Evolutionary conservation across 202 grass and related monocot species (phyloP), one percentile per base, ranked within the genome.

Genomic region (Schoenoplectus triqueter): DNA sequence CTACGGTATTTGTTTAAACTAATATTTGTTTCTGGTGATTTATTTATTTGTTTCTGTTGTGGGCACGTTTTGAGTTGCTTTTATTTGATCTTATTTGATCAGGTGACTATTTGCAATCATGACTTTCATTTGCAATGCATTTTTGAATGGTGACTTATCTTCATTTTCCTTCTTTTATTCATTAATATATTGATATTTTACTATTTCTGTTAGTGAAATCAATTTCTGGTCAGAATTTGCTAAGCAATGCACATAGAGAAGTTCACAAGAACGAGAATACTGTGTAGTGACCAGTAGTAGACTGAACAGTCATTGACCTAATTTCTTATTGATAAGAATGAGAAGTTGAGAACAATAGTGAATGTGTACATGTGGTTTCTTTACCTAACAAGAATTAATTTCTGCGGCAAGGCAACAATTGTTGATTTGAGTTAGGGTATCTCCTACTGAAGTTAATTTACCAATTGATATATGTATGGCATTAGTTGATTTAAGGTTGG

Each of bases 51-150:
- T 87, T 84, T 87, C 54, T 64, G 31, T 80, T 81, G n/a, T 22
- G 31, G 39, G 0, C 9, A 67, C 6, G 14, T 57, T 56, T 31
- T 19, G 14, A 14, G 49, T 73, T 84, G 56, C 61, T 90, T 81
- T 31, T 31, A 31, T 31, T 31, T 31, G 31, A 31, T 31, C 31
- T 86, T 85, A 6, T 40, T 87, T 70, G 54, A 87, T 46, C 82
- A 99, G 96, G 86, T 99, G 89, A 96, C 96, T 66, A 81, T 80
- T 84, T 99, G 96, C 90, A 95, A 94, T 73, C 96, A 99, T 39
- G 91, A 95, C 78, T 99, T 92, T 79, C 96, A 99, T 90, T 90
- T 99, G 52, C 96, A 99, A 64, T 99, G 96, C 84, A 96, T 99
- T 92, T 93, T 99, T 74, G 96, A 99, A 88, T 99, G 96, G 96